Evolutionary conservation across 1,284 basidiomycete genomes (phyloP), one percentile per base, ranked within the genome.

Genomic region (Microbotryum silenes-acaulis): DNA sequence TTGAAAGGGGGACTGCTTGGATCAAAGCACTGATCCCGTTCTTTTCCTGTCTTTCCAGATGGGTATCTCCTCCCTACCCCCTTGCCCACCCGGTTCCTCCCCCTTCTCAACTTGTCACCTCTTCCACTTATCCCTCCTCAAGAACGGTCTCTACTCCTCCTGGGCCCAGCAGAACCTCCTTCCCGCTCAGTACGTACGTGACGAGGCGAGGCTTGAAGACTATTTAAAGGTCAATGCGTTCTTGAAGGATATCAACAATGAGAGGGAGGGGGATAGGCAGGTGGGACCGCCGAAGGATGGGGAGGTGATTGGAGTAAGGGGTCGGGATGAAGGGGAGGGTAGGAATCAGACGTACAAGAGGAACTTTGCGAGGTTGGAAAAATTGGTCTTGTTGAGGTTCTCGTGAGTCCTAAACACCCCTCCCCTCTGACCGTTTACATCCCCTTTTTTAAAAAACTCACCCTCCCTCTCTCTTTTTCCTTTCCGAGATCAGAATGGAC

Each of bases 171-270:
- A 78, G 23, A 86, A 93, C 73, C 74, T 94, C 60, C 76, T 96
- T 1, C 69, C 91, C 81, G 94, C 94, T 1, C 91, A 97, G 72
- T 98, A 97, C 77, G 97, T 83, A 76, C 85, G 94, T 47, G 92
- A 97, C 76, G 86, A 89, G 6, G 77, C 77, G n/a, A 83, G 85
- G 27, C 78, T 92, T 52, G 80, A 82, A 7, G 75, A 79, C 10
- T 98, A 97, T 73, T 79, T 89, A 44, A 72, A 77, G 4, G 75
- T 81, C 7, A 92, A 89, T 75, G 77, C 76, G 47, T 91, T 89
- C 74, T 78, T 91, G 21, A 76, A 85, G 0, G 80, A 81, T 18
- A 83, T 91, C 74, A 90, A 90, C 76, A 89, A 88, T 72, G 88
- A 91, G 73, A 57, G 68, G 1, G 57, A 57, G 3, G 68, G 63